A percentile compares a stretch with the other conserved stretches of the same genome.
Evolutionary conservation across 1,139 yeast genomes (phyloP).

Genomic region (Zhuliangozyma blackwelliae): DNA sequence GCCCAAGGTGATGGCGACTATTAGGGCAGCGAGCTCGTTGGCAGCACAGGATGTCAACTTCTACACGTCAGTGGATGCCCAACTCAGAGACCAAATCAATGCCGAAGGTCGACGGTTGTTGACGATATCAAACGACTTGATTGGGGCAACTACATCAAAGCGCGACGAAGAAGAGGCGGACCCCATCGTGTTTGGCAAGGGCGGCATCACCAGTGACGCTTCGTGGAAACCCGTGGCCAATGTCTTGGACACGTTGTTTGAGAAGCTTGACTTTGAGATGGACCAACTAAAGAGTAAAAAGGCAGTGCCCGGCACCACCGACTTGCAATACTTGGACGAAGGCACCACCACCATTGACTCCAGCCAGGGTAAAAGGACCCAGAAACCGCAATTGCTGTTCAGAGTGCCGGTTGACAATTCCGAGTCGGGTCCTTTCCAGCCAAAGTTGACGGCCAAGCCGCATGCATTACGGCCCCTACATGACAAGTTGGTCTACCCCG

Average conservation of each 20-base stretch:
- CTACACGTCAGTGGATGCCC: conserved; percentile 61
- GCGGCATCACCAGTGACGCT: conserved; percentile 21
- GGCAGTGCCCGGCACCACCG: not conserved
- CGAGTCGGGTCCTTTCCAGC: conserved; percentile 70
- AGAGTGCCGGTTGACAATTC: conserved; percentile 59
- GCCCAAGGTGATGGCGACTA: conserved; percentile 48
- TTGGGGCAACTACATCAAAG: conserved; percentile 26
- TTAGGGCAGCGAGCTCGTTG: conserved; percentile 67
- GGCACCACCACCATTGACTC: conserved; percentile 6
- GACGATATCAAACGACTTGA: conserved; percentile 49
- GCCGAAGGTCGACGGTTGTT: conserved; percentile 43
- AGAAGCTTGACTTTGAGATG: conserved; percentile 62
- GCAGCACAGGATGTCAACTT: conserved; percentile 81
- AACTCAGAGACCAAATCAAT: conserved; percentile 41
- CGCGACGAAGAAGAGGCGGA: conserved; percentile 19
- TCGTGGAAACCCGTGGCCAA: conserved; percentile 65
- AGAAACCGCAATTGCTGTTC: conserved; percentile 74
- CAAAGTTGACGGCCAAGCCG: conserved; percentile 69
- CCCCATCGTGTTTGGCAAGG: conserved; percentile 34
- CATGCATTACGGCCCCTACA: conserved; percentile 50
- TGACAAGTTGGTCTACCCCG: conserved; percentile 35
- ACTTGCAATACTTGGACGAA: conserved; percentile 11
- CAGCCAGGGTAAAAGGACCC: conserved; percentile 12
- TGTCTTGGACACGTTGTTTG: conserved; percentile 67
- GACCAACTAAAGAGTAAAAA: conserved; percentile 29